A percentile compares a stretch with the other conserved stretches of the same genome.
Conservation (phyloP, 495 filamentous ascomycete genomes). For the Aspergillus panamensis region DNA sequence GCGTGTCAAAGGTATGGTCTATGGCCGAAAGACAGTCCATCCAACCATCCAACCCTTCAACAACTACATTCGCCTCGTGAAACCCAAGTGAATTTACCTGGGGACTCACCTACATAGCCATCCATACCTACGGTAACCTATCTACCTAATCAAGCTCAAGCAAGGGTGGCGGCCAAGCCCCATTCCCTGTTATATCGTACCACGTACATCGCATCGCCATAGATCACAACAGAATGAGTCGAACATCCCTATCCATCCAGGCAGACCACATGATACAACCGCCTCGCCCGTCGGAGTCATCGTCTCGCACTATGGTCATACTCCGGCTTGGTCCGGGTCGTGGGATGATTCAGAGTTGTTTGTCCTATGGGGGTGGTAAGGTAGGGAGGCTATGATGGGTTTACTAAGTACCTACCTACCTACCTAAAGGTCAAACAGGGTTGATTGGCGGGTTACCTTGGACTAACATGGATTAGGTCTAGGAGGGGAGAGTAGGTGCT, state of each 20-base stretch:
- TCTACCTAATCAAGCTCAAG: too few species aligned
- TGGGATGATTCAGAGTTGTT: not conserved
- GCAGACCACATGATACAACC: not conserved
- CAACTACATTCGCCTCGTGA: too few species aligned
- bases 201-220: not conserved
- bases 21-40: too few species aligned
- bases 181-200: not conserved
- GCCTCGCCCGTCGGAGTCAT: not conserved
- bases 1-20: too few species aligned
- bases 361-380: not conserved
- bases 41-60: too few species aligned
- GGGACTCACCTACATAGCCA: too few species aligned
- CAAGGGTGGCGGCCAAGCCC: not conserved
- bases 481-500: not conserved
- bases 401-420: too few species aligned
- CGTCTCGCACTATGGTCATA: not conserved
- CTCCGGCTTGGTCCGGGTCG: not conserved
- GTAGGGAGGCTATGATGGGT: not conserved
- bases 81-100: too few species aligned
- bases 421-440: too few species aligned
- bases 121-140: too few species aligned
- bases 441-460: too few species aligned
- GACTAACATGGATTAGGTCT: not conserved
- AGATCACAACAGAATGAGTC: slow-evolving; percentile 3
- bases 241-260: not conserved